Percentiles rank a stretch among this genome's conserved stretches.
These are phyloP conservation scores for Ganoderma resinaceum DNA, from an alignment of 1,284 basidiomycete species.

Conservation along the genomic window DNA sequence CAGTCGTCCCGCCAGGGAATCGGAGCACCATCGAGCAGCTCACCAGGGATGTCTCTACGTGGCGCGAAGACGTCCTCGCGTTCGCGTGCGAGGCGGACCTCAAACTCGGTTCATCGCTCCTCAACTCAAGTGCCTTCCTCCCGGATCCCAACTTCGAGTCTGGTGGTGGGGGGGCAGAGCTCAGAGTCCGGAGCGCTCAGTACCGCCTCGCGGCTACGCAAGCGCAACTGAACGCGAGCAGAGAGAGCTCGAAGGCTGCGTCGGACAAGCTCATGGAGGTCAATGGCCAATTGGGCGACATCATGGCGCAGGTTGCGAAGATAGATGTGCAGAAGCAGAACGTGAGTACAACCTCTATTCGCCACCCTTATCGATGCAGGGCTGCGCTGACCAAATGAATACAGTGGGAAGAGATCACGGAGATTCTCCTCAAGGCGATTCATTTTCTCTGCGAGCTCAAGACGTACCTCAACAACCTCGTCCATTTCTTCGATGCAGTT, in stretches of 20 bases:
- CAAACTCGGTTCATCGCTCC: constrained; percentile 13
- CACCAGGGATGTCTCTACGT: background rate
- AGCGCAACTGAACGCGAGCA: constrained; percentile 18
- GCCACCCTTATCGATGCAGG: too few species aligned
- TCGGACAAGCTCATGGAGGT: constrained; percentile 17
- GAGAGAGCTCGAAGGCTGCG: constrained; percentile 13
- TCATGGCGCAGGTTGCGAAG: constrained; percentile 13
- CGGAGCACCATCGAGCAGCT: background rate
- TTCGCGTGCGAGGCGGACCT: constrained; percentile 14
- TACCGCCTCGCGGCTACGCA: constrained; percentile 5
- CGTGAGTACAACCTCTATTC: background rate
- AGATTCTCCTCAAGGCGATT: constrained; percentile 12
- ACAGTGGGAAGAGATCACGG: constrained; percentile 19
- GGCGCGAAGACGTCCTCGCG: constrained; percentile 11
- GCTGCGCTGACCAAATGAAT: too few species aligned
- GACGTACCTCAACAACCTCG: constrained; percentile 20
- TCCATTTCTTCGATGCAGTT: constrained; percentile 18
- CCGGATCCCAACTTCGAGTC: constrained; percentile 11
- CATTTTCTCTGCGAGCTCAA: constrained; percentile 20
- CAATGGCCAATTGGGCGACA: constrained; percentile 13
- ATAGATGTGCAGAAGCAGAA: constrained; percentile 14
- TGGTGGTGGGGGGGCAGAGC: constrained; percentile 9
- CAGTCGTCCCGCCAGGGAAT: background rate
- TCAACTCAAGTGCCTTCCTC: constrained; percentile 14
- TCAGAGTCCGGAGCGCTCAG: constrained; percentile 8